A percentile compares a stretch with the other conserved stretches of the same genome.
phyloP scores from a whole-genome alignment of 768 basidiomycete species.

The Amanita polypyramis region DNA sequence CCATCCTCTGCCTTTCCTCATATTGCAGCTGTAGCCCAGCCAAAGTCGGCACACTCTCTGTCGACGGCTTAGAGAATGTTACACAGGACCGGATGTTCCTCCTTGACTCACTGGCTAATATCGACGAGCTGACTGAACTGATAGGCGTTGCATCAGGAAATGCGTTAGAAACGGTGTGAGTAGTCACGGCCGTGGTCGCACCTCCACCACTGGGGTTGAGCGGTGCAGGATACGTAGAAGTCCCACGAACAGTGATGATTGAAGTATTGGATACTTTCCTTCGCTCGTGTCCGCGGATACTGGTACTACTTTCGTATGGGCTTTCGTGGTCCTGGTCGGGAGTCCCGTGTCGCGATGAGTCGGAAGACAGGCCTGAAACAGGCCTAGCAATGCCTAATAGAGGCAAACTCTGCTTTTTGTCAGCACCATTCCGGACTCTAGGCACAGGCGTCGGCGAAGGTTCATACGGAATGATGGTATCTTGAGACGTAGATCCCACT shows the following conservation, averaged over 20 bases:
- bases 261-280: constrained; percentile 26
- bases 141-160: constrained; percentile 17
- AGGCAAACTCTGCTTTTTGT: constrained; percentile 33
- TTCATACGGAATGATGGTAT: constrained; percentile 26
- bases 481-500: constrained; percentile 31
- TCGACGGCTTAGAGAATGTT: constrained; percentile 57
- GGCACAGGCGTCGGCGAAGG: constrained; percentile 33
- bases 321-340: constrained; percentile 8
- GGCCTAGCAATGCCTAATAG: constrained; percentile 48
- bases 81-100: constrained; percentile 36
- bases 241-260: constrained; percentile 20
- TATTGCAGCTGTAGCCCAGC: constrained; percentile 47
- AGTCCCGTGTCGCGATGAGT: constrained; percentile 24
- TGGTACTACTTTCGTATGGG: constrained; percentile 10
- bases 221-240: constrained; percentile 35
- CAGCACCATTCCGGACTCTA: constrained; percentile 20
- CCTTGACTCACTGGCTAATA: constrained; percentile 38
- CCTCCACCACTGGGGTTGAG: constrained; percentile 21
- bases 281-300: constrained; percentile 14
- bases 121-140: constrained; percentile 12
- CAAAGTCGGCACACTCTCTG: constrained; percentile 40
- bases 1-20: constrained; percentile 21
- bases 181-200: constrained; percentile 57
- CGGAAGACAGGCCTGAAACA: constrained; percentile 49
- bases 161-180: constrained; percentile 50